A percentile compares a stretch with the other conserved stretches of the same genome.
These are phyloP conservation scores for Schoenoplectus tabernaemontani DNA, from an alignment of 202 grass and related monocot genomes.

Conservation along the genomic window DNA sequence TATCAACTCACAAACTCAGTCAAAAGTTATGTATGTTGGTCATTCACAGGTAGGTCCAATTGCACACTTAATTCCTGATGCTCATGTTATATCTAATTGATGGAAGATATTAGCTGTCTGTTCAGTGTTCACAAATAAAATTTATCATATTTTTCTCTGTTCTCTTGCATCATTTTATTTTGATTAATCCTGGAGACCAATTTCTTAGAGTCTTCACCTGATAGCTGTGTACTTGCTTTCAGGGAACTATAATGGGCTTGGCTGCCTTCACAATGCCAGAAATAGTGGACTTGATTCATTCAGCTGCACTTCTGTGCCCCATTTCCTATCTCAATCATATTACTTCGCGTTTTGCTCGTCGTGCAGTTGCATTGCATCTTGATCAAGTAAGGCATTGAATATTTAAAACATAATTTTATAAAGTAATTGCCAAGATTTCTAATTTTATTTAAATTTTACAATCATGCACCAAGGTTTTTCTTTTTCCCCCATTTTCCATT, in stretches of 20 bases:
- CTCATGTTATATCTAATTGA: not conserved
- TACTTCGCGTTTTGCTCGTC: slow-evolving; percentile 65
- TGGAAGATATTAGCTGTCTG: not conserved
- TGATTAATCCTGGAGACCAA: not conserved
- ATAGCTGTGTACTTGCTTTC: not conserved
- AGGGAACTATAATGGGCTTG: slow-evolving; percentile 98
- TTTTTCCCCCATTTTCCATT: not conserved
- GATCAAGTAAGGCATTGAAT: slow-evolving; percentile 59
- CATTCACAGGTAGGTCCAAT: slow-evolving; percentile 71
- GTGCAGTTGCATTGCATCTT: slow-evolving; percentile 78
- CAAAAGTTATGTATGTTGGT: slow-evolving; percentile 72
- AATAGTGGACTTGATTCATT: slow-evolving; percentile 62
- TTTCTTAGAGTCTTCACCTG: not conserved
- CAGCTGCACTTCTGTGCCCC: slow-evolving; percentile 91
- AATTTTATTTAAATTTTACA: slow-evolving; percentile 1
- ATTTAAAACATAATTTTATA: slow-evolving; percentile 21
- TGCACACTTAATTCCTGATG: slow-evolving; percentile 1
- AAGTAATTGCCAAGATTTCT: slow-evolving; percentile 24
- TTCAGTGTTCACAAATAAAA: not conserved
- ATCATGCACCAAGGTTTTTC: not conserved
- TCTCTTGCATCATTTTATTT: not conserved
- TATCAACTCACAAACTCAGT: slow-evolving; percentile 46
- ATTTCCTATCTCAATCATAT: slow-evolving; percentile 94
- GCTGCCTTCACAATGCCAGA: slow-evolving; percentile 73
- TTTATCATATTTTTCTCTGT: not conserved